Conservation (phyloP, 164 flowering plant genomes). For the Aristolochia contorta region DNA sequence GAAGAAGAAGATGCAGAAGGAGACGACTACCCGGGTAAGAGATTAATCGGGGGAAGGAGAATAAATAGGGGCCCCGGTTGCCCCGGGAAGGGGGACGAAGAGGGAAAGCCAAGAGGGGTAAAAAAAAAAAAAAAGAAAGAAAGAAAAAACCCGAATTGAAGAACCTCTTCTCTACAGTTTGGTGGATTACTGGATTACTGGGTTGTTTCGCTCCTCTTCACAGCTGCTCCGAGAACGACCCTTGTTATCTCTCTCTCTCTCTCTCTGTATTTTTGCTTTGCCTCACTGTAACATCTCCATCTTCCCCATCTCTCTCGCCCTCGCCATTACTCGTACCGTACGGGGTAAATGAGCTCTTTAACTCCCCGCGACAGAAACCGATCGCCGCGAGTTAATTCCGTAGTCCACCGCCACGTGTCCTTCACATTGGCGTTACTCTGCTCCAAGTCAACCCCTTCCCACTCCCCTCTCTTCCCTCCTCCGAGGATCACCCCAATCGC, state of each 20-base stretch:
- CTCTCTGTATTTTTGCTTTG: no score
- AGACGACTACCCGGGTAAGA: not conserved
- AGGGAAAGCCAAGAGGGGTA: not conserved
- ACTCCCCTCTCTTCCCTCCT: no score
- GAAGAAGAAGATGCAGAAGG: not conserved
- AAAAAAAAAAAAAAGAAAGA: no score
- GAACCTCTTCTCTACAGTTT: not conserved
- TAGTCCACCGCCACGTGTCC: slow-evolving; percentile 11
- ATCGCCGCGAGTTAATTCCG: slow-evolving; percentile 16
- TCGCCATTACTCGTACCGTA: slow-evolving; percentile 16
- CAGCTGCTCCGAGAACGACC: no score
- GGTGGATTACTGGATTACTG: slow-evolving; percentile 17
- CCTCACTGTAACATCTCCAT: slow-evolving; percentile 8
- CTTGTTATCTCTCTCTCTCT: no score
- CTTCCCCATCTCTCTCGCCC: slow-evolving; percentile 8
- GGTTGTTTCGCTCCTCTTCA: no score
- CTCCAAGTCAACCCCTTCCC: slow-evolving; percentile 17
- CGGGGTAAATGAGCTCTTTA: slow-evolving; percentile 23
- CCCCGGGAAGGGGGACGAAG: not conserved
- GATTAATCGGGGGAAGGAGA: no score
- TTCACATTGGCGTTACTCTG: not conserved
- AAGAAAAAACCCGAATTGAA: no score
- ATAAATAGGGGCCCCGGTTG: no score
- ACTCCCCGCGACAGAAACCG: slow-evolving; percentile 22
- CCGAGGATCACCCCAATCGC: no score